phyloP scores from a whole-genome alignment of 1,284 basidiomycete genomes.

The Kalmanozyma brasiliensis region DNA sequence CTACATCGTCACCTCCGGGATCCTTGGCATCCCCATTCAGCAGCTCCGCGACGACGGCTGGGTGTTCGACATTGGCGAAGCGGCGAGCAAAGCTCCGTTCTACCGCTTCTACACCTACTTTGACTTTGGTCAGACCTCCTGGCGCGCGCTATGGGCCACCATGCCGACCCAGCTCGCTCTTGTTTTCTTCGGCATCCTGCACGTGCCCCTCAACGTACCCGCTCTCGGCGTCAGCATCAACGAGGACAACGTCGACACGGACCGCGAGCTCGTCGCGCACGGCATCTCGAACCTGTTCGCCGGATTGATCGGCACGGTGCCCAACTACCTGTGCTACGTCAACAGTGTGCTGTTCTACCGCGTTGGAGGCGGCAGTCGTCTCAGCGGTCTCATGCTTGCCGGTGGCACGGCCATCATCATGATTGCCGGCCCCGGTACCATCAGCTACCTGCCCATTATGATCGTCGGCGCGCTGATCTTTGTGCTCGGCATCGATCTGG shows the following conservation, averaged over 20 bases:
- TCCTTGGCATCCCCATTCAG: conserved; percentile 75
- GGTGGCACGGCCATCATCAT: conserved; percentile 79
- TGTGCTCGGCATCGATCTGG: conserved; percentile 91
- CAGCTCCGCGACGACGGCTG: conserved; percentile 78
- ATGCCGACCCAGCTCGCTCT: conserved; percentile 70
- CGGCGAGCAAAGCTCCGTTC: conserved; percentile 60
- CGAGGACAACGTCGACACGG: conserved; percentile 88
- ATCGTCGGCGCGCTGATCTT: conserved; percentile 85
- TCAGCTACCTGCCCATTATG: conserved; percentile 66
- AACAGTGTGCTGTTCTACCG: conserved; percentile 78
- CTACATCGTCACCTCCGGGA: conserved; percentile 78
- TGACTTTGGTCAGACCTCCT: conserved; percentile 61
- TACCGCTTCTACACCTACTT: conserved; percentile 68
- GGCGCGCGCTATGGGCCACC: conserved; percentile 67
- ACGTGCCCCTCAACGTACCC: conserved; percentile 79
- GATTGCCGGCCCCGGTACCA: conserved; percentile 78
- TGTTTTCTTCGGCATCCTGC: conserved; percentile 90
- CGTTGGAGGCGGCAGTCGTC: conserved; percentile 85
- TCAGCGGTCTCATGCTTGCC: conserved; percentile 87
- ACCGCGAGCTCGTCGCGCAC: conserved; percentile 91
- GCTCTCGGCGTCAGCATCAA: conserved; percentile 92
- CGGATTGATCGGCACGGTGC: conserved; percentile 81
- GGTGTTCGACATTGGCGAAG: conserved; percentile 82
- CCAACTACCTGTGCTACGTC: conserved; percentile 71
- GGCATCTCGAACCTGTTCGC: conserved; percentile 89